Evolutionary conservation across 1,139 yeast species (phyloP).

Genomic region (Saccharomyces hybrid): DNA sequence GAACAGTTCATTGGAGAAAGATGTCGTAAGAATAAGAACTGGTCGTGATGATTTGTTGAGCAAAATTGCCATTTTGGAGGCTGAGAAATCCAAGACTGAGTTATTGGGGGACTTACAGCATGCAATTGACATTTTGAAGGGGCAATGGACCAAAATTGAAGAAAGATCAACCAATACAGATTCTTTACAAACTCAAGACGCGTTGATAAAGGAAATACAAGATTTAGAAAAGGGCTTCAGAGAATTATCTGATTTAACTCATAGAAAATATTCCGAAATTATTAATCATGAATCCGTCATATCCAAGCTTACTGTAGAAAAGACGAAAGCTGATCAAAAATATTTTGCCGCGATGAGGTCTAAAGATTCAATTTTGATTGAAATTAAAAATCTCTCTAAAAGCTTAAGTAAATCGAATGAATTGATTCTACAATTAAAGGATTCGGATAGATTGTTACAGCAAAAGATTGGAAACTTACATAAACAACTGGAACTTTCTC

Average conservation of each 20-base stretch:
- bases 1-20: constrained; percentile 47
- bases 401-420: constrained; percentile 69
- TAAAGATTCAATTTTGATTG: constrained; percentile 67
- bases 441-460: constrained; percentile 48
- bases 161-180: constrained; percentile 12
- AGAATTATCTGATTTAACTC: constrained; percentile 45
- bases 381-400: constrained; percentile 58
- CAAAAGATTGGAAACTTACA: constrained; percentile 42
- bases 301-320: constrained; percentile 69
- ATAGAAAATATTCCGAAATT: constrained; percentile 48
- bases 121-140: constrained; percentile 38
- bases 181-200: constrained; percentile 21
- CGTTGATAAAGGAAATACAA: constrained; percentile 64
- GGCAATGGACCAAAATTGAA: constrained; percentile 39
- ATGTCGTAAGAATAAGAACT: constrained; percentile 71
- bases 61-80: constrained; percentile 54
- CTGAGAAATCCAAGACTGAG: constrained; percentile 41
- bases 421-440: constrained; percentile 55
- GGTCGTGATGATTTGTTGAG: constrained; percentile 74
- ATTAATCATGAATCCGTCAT: constrained; percentile 63
- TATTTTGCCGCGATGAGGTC: constrained; percentile 92
- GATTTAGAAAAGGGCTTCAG: constrained; percentile 80
- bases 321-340: constrained; percentile 89
- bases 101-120: constrained; percentile 39
- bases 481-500: constrained; percentile 31